A percentile compares a stretch with the other conserved stretches of the same genome.
phyloP scores from a whole-genome alignment of 768 basidiomycete genomes.

The Tylopilus balloui region DNA sequence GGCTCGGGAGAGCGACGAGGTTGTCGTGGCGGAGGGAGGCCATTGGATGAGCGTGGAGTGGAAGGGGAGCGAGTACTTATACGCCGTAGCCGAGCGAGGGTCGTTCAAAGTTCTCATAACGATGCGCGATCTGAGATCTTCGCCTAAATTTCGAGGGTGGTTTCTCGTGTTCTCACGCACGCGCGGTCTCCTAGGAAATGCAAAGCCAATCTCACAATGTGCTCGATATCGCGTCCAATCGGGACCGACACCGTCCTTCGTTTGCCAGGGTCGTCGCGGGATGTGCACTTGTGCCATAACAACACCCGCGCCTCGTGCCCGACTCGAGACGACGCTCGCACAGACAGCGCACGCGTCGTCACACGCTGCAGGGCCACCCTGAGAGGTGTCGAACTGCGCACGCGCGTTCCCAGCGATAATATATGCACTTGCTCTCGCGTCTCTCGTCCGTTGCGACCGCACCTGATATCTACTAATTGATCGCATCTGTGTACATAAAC shows the following conservation, averaged over 20 bases:
- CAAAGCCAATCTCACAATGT: constrained; percentile 6
- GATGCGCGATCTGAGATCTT: constrained; percentile 27
- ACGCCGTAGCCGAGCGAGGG: too few species aligned
- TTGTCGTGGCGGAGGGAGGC: constrained; percentile 38
- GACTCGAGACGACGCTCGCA: too few species aligned
- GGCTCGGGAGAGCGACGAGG: constrained; percentile 69
- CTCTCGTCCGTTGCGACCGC: too few species aligned
- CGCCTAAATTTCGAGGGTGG: constrained; percentile 31
- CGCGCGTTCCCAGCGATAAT: too few species aligned
- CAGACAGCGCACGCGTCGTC: too few species aligned
- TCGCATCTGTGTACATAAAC: too few species aligned
- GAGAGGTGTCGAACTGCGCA: too few species aligned
- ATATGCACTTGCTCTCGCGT: too few species aligned
- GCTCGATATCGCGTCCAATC: constrained; percentile 2
- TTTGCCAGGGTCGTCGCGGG: constrained; percentile 3
- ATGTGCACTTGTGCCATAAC: neutral
- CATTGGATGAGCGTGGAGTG: constrained; percentile 19
- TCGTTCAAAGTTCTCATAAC: constrained; percentile 25
- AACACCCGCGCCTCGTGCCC: neutral
- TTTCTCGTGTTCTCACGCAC: constrained; percentile 11
- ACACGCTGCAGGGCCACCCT: too few species aligned
- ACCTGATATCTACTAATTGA: too few species aligned
- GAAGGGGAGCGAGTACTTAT: constrained; percentile 14
- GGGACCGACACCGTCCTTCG: constrained; percentile 1
- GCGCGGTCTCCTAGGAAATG: constrained; percentile 33